phyloP scores from a whole-genome alignment of 2,329 filamentous ascomycete species.

The Verticillium albo-atrum region DNA sequence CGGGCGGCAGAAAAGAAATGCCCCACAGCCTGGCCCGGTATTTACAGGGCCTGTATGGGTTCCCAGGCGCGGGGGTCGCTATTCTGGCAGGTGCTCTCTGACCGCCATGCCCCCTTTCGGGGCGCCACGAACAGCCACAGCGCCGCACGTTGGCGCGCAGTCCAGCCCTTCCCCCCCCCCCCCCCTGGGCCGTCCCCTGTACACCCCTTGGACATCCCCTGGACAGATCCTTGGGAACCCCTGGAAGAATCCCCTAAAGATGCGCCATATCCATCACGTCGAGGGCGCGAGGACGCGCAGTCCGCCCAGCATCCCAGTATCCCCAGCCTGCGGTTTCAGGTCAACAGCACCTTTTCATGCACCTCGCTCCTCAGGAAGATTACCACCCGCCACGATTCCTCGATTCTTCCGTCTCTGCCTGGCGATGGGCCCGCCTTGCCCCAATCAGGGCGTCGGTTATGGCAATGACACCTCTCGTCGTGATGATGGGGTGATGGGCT shows the following conservation, averaged over 20 bases:
- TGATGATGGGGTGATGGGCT: background rate
- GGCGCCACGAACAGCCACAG: background rate
- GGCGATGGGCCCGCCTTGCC: background rate
- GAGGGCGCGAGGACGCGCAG: too few species aligned
- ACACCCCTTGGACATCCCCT: background rate
- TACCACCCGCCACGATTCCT: background rate
- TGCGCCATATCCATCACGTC: background rate
- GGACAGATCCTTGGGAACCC: background rate
- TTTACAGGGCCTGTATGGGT: background rate
- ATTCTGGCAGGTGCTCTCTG: background rate
- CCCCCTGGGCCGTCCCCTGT: background rate
- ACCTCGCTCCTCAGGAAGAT: background rate
- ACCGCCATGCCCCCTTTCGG: background rate
- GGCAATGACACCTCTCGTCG: background rate
- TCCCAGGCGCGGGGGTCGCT: background rate
- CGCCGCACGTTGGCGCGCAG: background rate
- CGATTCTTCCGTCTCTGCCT: background rate
- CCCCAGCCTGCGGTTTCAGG: background rate
- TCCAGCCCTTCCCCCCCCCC: background rate
- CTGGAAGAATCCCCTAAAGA: background rate
- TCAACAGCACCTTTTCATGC: background rate
- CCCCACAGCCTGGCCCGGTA: background rate
- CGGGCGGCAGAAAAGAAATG: background rate
- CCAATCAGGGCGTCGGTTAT: background rate
- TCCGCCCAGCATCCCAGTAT: too few species aligned